phyloP scores from a whole-genome alignment of 306 rosid genomes.

The Begonia loranthoides region DNA sequence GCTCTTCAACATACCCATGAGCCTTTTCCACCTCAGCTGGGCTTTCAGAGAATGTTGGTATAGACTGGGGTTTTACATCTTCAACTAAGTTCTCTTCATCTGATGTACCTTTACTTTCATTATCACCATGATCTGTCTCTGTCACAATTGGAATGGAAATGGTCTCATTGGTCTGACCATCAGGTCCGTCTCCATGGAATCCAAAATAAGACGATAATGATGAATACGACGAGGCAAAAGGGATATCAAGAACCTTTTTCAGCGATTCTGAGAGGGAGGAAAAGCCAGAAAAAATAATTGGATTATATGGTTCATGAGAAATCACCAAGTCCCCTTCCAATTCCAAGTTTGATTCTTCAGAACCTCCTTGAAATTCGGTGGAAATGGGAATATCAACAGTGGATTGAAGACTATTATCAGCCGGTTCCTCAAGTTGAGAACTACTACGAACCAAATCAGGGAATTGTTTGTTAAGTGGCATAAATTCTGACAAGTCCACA shows the following conservation, averaged over 20 bases:
- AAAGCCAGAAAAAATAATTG: slow-evolving; percentile 53
- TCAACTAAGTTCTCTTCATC: slow-evolving; percentile 35
- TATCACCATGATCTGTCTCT: slow-evolving; percentile 25
- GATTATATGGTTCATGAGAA: slow-evolving; percentile 51
- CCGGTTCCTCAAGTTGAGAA: slow-evolving; percentile 19
- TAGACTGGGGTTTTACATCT: slow-evolving; percentile 27
- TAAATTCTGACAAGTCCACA: slow-evolving; percentile 16
- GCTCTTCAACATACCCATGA: slow-evolving; percentile 21
- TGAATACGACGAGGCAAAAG: slow-evolving; percentile 48
- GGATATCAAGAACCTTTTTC: slow-evolving; percentile 68
- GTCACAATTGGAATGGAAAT: slow-evolving; percentile 31
- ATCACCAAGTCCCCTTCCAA: slow-evolving; percentile 24
- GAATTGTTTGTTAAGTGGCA: slow-evolving; percentile 26
- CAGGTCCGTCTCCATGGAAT: slow-evolving; percentile 35
- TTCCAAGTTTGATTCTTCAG: slow-evolving; percentile 18
- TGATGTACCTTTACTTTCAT: slow-evolving; percentile 31
- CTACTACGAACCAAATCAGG: slow-evolving; percentile 19
- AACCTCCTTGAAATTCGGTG: slow-evolving; percentile 29
- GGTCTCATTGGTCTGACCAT: slow-evolving; percentile 19
- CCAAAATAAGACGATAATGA: slow-evolving; percentile 64
- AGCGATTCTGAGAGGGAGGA: slow-evolving; percentile 71
- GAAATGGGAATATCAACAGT: slow-evolving; percentile 39
- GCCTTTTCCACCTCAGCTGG: slow-evolving; percentile 22
- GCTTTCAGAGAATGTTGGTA: slow-evolving; percentile 23
- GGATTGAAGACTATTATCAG: slow-evolving; percentile 30